Evolutionary conservation across 1,284 basidiomycete genomes (phyloP).

Genomic region (Fomitopsis palustris): DNA sequence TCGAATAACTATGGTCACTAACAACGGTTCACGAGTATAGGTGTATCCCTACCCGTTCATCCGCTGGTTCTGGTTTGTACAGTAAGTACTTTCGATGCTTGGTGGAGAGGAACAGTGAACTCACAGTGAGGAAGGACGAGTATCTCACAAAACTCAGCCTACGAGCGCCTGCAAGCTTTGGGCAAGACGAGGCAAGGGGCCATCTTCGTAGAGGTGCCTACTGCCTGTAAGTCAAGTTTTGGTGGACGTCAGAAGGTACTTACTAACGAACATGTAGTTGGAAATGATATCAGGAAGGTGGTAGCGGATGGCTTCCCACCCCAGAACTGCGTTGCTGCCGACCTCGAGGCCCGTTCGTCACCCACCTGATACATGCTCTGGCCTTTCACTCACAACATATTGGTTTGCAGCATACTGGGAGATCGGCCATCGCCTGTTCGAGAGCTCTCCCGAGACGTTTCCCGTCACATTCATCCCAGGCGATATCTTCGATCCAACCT

Average conservation of each 20-base stretch:
- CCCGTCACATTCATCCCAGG: slow-evolving; percentile 39
- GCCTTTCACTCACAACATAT: no score
- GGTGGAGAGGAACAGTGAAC: no score
- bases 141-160: slow-evolving; percentile 35
- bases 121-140: slow-evolving; percentile 10
- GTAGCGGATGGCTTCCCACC: slow-evolving; percentile 36
- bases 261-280: slow-evolving; percentile 31
- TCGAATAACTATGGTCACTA: no score
- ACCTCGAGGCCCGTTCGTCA: slow-evolving; percentile 26
- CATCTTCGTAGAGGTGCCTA: slow-evolving; percentile 41
- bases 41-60: slow-evolving; percentile 2
- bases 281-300: slow-evolving; percentile 38
- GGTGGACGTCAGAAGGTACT: neutral
- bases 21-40: neutral
- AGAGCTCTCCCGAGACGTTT: slow-evolving; percentile 30
- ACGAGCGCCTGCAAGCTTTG: slow-evolving; percentile 36
- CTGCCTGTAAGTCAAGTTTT: slow-evolving; percentile 39
- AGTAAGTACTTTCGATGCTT: neutral
- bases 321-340: slow-evolving; percentile 29
- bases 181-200: slow-evolving; percentile 33
- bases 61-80: neutral
- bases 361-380: no score
- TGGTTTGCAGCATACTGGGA: slow-evolving; percentile 26
- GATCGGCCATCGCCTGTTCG: slow-evolving; percentile 26
- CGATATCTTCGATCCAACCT: slow-evolving; percentile 34